phyloP scores from a whole-genome alignment of 2,329 filamentous ascomycete species.

The Colletotrichum chrysophilum region DNA sequence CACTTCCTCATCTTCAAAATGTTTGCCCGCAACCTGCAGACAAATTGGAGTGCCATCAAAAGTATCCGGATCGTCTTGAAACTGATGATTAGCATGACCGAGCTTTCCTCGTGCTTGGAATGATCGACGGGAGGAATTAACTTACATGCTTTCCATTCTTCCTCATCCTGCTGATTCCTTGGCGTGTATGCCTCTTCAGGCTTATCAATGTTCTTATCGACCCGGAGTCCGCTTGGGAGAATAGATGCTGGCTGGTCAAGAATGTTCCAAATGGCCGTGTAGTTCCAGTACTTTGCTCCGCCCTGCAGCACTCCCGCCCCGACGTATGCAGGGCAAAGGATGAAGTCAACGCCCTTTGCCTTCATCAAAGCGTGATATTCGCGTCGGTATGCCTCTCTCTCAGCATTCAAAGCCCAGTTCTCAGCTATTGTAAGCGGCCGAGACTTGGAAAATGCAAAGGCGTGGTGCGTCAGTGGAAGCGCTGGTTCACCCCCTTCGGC shows the following conservation, averaged over 20 bases:
- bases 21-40: conserved; percentile 6
- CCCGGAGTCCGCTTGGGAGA: background rate
- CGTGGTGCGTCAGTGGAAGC: background rate
- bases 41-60: background rate
- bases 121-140: background rate
- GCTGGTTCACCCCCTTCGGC: background rate
- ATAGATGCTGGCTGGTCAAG: conserved; percentile 1
- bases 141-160: conserved; percentile 12
- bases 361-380: conserved; percentile 8
- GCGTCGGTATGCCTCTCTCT: background rate
- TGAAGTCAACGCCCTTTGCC: background rate
- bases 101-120: too few relatives aligned
- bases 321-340: conserved; percentile 4
- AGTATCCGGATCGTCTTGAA: background rate
- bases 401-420: background rate
- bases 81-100: background rate
- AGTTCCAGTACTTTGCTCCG: conserved; percentile 6
- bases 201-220: background rate
- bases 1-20: conserved; percentile 12
- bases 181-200: background rate
- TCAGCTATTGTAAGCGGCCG: background rate
- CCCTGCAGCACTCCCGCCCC: conserved; percentile 6
- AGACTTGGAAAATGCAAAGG: background rate
- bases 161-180: background rate
- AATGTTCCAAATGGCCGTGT: conserved; percentile 7